Conservation (phyloP, 2,329 filamentous ascomycete species). For the Aspergillus amoenus region DNA sequence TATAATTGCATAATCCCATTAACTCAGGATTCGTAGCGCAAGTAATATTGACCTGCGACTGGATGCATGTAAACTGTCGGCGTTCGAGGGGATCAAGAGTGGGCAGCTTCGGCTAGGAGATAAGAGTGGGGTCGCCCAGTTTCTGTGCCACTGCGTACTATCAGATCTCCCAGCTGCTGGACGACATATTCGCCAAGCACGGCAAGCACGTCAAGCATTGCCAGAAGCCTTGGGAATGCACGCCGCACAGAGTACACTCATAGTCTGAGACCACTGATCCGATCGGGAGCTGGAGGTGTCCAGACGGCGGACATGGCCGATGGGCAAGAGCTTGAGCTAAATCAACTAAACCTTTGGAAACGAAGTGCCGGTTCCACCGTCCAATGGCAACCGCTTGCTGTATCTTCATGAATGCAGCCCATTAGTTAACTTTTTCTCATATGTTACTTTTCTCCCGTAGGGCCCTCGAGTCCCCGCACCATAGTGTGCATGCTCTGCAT, state of each 20-base stretch:
- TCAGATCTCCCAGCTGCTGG: not conserved
- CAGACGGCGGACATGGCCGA: not conserved
- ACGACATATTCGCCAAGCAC: not conserved
- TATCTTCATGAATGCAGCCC: not conserved
- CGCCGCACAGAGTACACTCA: too few species aligned
- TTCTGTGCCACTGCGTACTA: not conserved
- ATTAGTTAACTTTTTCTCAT: slow-evolving; percentile 6
- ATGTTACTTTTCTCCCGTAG: not conserved
- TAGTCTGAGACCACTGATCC: not conserved
- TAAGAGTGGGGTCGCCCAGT: not conserved
- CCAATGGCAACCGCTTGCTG: not conserved
- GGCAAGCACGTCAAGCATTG: not conserved
- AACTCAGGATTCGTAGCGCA: too few species aligned
- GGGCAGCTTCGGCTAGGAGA: not conserved
- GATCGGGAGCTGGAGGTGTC: not conserved
- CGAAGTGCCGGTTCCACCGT: not conserved
- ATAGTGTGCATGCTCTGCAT: not conserved
- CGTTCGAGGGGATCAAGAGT: not conserved
- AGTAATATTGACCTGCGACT: too few species aligned
- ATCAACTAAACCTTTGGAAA: not conserved
- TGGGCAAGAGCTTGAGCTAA: not conserved
- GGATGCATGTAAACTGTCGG: not conserved
- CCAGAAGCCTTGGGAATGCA: not conserved
- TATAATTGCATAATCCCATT: not conserved
- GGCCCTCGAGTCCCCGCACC: not conserved